Evolutionary conservation across 148 eudicot genomes (phyloP), one percentile per base, ranked within the genome.

Genomic region (Chenopodium suecicum): DNA sequence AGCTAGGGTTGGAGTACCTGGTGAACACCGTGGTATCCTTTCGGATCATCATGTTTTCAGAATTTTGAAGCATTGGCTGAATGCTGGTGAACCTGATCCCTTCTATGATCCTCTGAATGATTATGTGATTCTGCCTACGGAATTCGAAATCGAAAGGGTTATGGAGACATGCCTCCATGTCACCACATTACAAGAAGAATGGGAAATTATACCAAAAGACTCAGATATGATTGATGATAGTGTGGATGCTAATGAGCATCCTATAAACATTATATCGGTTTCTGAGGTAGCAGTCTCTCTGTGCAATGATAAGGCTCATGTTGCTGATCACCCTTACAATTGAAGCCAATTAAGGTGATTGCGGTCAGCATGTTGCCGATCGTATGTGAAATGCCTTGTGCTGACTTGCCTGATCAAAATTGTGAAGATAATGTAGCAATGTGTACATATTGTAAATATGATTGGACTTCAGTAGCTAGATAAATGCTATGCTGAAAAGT

Each of bases 1-100:
- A 86, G 98, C 97, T 78, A 86, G 99, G 83, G 87, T 96, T 70
- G 99, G 99, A 65, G 88, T 96, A 76, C 95, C 99, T 11, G 99
- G 93, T 25, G 99, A 94, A 84, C 99, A 96, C 86, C 88, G 98
- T 16, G 97, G 98, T 56, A 96, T 96, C 81, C 91, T 96, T 16
- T 86, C 91, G 52, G 97, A 92, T 50, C 95, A 83, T 74, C 98
- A 93, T 76, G 91, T 91, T 20, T 96, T 96, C 83, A 90, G 99
- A 73, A 88, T 94, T n/a, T 85, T 96, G 66, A 90, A 90, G 84
- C 91, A 90, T 78, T 96, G 99, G 99, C 90, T 96, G 63, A 89
- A 85, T 32, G 99, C 95, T 17, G 99, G 94, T 64, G 85, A 86
- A 84, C 94, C 88, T 10, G 99, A 96, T 85, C 99, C 99, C 62